These are phyloP conservation scores for Pythium utonaiense DNA, from an alignment of 352 stramenopile species.

Conservation along the genomic window DNA sequence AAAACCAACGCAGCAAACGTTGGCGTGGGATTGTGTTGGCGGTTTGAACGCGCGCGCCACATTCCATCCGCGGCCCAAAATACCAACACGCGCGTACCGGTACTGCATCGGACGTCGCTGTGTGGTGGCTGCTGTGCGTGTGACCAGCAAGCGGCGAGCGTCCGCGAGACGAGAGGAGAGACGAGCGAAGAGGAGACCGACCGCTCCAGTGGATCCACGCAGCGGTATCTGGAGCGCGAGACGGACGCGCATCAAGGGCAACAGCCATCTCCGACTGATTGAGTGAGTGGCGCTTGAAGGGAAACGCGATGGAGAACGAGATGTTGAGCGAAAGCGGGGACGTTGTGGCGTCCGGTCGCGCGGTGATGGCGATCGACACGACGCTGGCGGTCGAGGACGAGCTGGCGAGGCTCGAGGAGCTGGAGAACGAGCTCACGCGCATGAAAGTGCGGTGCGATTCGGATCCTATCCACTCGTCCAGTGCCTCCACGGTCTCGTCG, in stretches of 20 bases:
- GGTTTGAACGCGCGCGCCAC: background rate
- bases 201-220: background rate
- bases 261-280: background rate
- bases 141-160: background rate
- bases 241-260: background rate
- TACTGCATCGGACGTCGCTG: background rate
- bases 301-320: background rate
- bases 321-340: background rate
- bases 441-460: constrained; percentile 35
- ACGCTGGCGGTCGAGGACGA: constrained; percentile 12
- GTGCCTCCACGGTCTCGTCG: constrained; percentile 25
- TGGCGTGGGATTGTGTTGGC: background rate
- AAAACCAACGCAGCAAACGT: background rate
- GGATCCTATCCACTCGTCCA: constrained; percentile 20
- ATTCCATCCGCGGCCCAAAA: constrained; percentile 1
- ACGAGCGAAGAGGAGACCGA: background rate
- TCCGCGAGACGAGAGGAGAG: background rate
- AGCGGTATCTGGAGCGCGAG: too few species aligned
- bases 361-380: constrained; percentile 15
- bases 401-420: constrained; percentile 14
- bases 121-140: background rate
- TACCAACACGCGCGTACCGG: background rate
- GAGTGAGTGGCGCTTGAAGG: background rate
- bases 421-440: constrained; percentile 20
- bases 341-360: background rate